A percentile compares a stretch with the other conserved stretches of the same genome.
phyloP scores from a whole-genome alignment of 2,329 filamentous ascomycete species.

The Thyridium curvatum region DNA sequence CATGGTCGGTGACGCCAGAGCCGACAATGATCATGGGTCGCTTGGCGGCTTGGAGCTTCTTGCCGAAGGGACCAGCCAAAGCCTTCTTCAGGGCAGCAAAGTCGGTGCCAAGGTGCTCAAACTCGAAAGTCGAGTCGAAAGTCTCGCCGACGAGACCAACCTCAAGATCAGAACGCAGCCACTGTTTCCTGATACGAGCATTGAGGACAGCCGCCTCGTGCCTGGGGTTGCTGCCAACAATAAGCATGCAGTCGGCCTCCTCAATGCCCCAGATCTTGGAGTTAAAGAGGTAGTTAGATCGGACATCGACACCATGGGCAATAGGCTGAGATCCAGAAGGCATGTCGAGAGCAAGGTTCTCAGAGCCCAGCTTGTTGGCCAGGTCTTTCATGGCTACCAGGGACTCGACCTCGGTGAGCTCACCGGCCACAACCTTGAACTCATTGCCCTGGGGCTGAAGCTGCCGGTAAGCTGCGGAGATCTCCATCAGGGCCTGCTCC shows the following conservation, averaged over 20 bases:
- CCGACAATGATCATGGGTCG: constrained; percentile 95
- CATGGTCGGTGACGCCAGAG: constrained; percentile 84
- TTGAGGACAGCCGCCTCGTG: constrained; percentile 95
- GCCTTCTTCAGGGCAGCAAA: constrained; percentile 76
- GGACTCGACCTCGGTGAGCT: constrained; percentile 85
- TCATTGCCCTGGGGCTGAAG: constrained; percentile 83
- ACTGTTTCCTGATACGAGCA: constrained; percentile 95
- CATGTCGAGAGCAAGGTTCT: constrained; percentile 91
- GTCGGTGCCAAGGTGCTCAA: constrained; percentile 80
- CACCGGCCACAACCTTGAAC: constrained; percentile 91
- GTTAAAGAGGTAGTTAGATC: constrained; percentile 96
- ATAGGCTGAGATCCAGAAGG: constrained; percentile 76
- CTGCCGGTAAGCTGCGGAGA: constrained; percentile 72
- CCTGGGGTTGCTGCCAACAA: constrained; percentile 91
- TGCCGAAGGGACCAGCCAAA: constrained; percentile 80
- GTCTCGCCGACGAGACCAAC: constrained; percentile 85
- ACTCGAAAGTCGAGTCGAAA: constrained; percentile 93
- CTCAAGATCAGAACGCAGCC: constrained; percentile 90
- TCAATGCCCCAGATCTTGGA: constrained; percentile 91
- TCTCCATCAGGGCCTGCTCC: constrained; percentile 90
- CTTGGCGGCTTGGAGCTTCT: constrained; percentile 84
- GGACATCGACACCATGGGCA: constrained; percentile 87
- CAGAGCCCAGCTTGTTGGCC: constrained; percentile 91
- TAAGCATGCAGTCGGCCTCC: constrained; percentile 84
- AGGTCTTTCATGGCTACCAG: constrained; percentile 96